Percentiles rank a stretch among this genome's conserved stretches.
phyloP scores from a whole-genome alignment of 768 basidiomycete genomes.

The Pholiota molesta region DNA sequence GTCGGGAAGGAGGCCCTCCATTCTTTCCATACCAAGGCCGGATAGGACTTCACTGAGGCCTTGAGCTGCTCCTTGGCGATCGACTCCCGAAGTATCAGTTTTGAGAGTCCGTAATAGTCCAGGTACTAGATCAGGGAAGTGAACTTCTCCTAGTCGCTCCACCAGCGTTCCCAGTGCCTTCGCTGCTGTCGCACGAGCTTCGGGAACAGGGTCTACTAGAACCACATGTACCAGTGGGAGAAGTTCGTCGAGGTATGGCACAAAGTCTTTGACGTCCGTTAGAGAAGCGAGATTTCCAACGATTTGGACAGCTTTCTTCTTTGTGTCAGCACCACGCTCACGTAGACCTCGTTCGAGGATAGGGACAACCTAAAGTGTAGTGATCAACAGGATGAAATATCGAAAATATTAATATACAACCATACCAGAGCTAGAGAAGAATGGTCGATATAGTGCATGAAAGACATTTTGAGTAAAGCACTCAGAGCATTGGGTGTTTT shows the following conservation, averaged over 20 bases:
- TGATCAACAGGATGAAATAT: not conserved
- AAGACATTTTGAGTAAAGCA: conserved; percentile 90
- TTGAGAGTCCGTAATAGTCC: conserved; percentile 85
- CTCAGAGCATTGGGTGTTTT: conserved; percentile 86
- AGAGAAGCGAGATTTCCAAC: conserved; percentile 95
- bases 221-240: conserved; percentile 92
- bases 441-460: conserved; percentile 97
- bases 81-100: conserved; percentile 92
- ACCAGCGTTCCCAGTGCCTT: conserved; percentile 97
- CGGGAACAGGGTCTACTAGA: conserved; percentile 95
- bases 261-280: conserved; percentile 89
- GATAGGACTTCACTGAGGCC: conserved; percentile 94
- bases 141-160: conserved; percentile 89
- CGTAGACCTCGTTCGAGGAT: conserved; percentile 92
- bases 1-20: conserved; percentile 92
- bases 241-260: conserved; percentile 89
- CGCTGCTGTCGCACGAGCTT: conserved; percentile 95
- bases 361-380: conserved; percentile 72
- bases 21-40: conserved; percentile 95
- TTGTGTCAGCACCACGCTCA: conserved; percentile 91
- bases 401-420: conserved; percentile 4
- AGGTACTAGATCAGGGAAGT: conserved; percentile 97
- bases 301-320: conserved; percentile 95
- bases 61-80: conserved; percentile 97
- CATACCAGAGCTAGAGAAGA: conserved; percentile 91